A percentile compares a stretch with the other conserved stretches of the same genome.
Conservation (phyloP, 164 flowering plant species). For the Nelumbo lutea region DNA sequence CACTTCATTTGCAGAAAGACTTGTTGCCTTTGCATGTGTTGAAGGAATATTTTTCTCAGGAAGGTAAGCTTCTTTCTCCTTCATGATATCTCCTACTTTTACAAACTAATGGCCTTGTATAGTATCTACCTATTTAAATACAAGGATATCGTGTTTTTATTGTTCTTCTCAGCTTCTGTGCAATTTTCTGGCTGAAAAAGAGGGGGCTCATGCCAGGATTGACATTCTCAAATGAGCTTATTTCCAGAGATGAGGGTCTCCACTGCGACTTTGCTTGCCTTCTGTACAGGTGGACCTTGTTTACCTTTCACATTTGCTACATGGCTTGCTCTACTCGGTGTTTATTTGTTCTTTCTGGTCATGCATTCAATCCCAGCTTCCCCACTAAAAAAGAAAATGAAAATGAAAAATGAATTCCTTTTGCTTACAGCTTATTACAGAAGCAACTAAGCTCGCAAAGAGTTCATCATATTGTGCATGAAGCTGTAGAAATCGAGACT, state of each 20-base stretch:
- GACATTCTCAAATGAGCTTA: conserved; percentile 85
- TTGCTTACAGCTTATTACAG: conserved; percentile 41
- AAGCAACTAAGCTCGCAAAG: conserved; percentile 42
- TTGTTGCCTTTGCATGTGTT: conserved; percentile 80
- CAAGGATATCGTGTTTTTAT: neutral
- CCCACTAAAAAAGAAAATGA: neutral
- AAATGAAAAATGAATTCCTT: neutral
- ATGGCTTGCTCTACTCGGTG: neutral
- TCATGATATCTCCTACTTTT: neutral
- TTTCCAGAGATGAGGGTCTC: conserved; percentile 84
- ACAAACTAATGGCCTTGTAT: neutral
- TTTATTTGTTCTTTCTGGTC: neutral
- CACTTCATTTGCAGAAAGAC: conserved; percentile 65
- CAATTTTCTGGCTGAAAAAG: conserved; percentile 89
- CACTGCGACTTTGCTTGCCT: conserved; percentile 91
- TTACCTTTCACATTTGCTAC: neutral
- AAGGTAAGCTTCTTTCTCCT: conserved; percentile 36
- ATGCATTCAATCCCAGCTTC: neutral
- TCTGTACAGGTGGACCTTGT: conserved; percentile 46
- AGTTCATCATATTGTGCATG: conserved; percentile 57
- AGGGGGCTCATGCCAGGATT: conserved; percentile 88
- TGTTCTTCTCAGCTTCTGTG: conserved; percentile 59
- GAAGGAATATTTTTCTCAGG: conserved; percentile 95
- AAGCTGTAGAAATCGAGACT: conserved; percentile 82
- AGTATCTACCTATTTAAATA: neutral